Evolutionary conservation across 306 rosid genomes (phyloP).

Genomic region (Cyamopsis tetragonoloba): DNA sequence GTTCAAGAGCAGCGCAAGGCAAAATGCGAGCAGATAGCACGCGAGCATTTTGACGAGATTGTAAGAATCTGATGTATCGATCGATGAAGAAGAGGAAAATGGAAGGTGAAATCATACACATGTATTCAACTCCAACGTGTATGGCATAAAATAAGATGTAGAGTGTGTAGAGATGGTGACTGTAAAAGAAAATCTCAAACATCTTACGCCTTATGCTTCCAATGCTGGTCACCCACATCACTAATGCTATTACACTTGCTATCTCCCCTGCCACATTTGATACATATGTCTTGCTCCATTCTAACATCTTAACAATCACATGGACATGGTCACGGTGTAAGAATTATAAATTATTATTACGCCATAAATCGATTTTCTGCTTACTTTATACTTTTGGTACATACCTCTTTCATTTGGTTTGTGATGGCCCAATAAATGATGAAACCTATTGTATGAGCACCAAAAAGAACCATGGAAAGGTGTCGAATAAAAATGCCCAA

Average conservation of each 20-base stretch:
- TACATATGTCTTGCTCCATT: constrained; percentile 49
- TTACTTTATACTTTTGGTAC: too few relatives aligned
- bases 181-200: constrained; percentile 73
- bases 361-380: too few relatives aligned
- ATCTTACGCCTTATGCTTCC: constrained; percentile 43
- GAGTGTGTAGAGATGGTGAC: constrained; percentile 58
- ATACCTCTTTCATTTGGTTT: constrained; percentile 49
- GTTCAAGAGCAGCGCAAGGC: constrained; percentile 47
- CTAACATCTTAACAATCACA: constrained; percentile 21
- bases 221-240: constrained; percentile 57
- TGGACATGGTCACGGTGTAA: not conserved
- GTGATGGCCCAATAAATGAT: constrained; percentile 60
- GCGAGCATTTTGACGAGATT: constrained; percentile 40
- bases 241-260: constrained; percentile 44
- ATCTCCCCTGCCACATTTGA: constrained; percentile 63
- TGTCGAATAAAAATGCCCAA: constrained; percentile 80
- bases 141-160: constrained; percentile 54
- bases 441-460: constrained; percentile 49
- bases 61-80: constrained; percentile 55
- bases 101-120: constrained; percentile 59
- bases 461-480: constrained; percentile 54
- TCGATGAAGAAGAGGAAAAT: constrained; percentile 68
- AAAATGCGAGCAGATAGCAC: constrained; percentile 56
- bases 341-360: too few relatives aligned
- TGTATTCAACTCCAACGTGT: constrained; percentile 51